phyloP scores from a whole-genome alignment of 176 grass and related monocot genomes.

The Puccinellia tenuiflora region DNA sequence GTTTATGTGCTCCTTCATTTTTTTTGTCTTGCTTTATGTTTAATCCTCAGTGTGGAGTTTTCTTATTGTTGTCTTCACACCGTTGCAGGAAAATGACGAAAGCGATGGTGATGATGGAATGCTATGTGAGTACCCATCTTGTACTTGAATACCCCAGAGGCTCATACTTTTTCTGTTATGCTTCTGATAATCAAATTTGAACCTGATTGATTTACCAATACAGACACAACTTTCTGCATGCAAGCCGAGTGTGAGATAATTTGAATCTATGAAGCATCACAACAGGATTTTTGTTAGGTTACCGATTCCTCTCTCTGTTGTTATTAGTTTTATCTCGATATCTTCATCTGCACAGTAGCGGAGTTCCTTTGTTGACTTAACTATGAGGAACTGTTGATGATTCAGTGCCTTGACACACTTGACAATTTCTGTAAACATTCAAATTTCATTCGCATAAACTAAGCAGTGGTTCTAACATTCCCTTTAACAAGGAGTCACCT shows the following conservation, averaged over 20 bases:
- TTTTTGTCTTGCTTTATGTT: background rate
- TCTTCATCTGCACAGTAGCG: background rate
- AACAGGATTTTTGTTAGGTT: background rate
- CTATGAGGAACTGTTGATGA: background rate
- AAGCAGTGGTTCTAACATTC: background rate
- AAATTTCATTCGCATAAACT: background rate
- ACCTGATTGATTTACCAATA: background rate
- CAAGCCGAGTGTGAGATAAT: background rate
- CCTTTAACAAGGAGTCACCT: background rate
- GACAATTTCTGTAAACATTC: background rate
- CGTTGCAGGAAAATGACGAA: slow-evolving; percentile 50
- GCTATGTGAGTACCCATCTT: slow-evolving; percentile 69
- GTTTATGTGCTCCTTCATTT: background rate
- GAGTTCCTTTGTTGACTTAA: background rate
- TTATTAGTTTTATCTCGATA: background rate
- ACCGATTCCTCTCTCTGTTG: background rate
- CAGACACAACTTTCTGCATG: background rate
- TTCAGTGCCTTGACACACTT: background rate
- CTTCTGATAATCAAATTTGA: background rate
- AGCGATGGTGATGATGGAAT: slow-evolving; percentile 62
- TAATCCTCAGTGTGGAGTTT: background rate
- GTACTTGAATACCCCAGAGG: background rate
- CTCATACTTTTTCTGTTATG: background rate
- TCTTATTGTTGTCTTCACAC: slow-evolving; percentile 9
- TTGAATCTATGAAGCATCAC: background rate